A percentile compares a stretch with the other conserved stretches of the same genome.
Conservation (phyloP, 192 early-diverging fungal genomes). For the Coemansia sp. region DNA sequence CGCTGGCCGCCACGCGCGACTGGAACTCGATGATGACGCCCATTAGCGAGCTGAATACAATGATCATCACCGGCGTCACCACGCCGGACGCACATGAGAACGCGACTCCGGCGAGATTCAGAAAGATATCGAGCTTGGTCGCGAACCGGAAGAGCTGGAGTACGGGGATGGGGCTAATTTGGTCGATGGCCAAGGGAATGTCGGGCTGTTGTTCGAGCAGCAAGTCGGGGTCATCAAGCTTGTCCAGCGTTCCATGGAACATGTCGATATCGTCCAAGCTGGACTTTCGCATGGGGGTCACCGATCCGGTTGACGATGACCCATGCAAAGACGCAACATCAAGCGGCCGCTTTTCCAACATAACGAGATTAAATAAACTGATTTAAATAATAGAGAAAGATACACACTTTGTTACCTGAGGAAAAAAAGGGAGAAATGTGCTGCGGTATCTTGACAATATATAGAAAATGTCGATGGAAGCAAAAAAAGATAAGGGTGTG, state of each 20-base stretch:
- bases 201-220: slow-evolving; percentile 5
- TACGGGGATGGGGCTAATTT: slow-evolving; percentile 43
- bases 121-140: slow-evolving; percentile 53
- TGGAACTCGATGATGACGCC: slow-evolving; percentile 13
- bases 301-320: slow-evolving; percentile 4
- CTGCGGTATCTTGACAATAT: too few relatives aligned
- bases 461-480: too few relatives aligned
- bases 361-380: not conserved
- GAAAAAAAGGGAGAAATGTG: not conserved
- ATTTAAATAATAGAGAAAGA: not conserved
- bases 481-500: too few relatives aligned
- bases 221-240: slow-evolving; percentile 6
- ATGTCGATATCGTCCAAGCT: not conserved
- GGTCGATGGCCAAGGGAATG: not conserved
- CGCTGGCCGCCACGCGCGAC: not conserved
- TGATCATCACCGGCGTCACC: slow-evolving; percentile 33
- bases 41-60: slow-evolving; percentile 11
- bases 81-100: slow-evolving; percentile 46
- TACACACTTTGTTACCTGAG: not conserved
- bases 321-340: not conserved
- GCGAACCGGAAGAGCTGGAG: slow-evolving; percentile 70
- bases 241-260: not conserved
- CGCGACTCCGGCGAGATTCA: slow-evolving; percentile 51
- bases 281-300: slow-evolving; percentile 1
- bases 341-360: slow-evolving; percentile 2